A percentile compares a stretch with the other conserved stretches of the same genome.
Conservation (phyloP, 2,329 filamentous ascomycete species). For the Clarireedia sp. region DNA sequence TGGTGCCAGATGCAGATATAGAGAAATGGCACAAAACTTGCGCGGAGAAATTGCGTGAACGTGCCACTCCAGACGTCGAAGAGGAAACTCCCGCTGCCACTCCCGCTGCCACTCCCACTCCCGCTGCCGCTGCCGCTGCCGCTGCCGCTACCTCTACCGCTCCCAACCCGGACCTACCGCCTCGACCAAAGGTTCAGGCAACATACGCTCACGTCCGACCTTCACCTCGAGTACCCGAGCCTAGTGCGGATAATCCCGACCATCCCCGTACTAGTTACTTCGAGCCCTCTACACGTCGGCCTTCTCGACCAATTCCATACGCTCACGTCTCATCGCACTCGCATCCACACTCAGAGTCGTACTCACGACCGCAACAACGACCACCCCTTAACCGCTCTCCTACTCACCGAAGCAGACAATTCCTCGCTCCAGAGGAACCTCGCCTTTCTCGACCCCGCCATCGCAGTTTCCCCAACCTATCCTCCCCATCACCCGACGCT, state of each 20-base stretch:
- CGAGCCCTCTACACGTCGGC: slow-evolving; percentile 7
- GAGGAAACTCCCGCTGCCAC: slow-evolving; percentile 20
- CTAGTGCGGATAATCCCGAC: neutral
- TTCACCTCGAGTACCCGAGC: slow-evolving; percentile 4
- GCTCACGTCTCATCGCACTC: slow-evolving; percentile 16
- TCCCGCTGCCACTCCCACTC: too few species aligned
- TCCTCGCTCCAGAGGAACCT: slow-evolving; percentile 34
- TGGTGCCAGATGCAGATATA: slow-evolving; percentile 68
- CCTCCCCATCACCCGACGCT: slow-evolving; percentile 13
- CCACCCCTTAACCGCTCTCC: slow-evolving; percentile 26
- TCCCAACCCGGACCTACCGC: slow-evolving; percentile 18
- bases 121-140: too few species aligned
- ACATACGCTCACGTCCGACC: slow-evolving; percentile 24
- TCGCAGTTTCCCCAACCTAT: slow-evolving; percentile 25
- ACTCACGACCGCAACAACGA: slow-evolving; percentile 12
- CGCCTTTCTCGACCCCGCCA: slow-evolving; percentile 18
- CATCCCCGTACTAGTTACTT: slow-evolving; percentile 5
- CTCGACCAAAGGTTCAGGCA: slow-evolving; percentile 24
- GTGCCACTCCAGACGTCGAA: slow-evolving; percentile 35
- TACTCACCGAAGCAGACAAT: slow-evolving; percentile 31
- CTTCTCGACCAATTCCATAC: slow-evolving; percentile 16
- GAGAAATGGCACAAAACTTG: slow-evolving; percentile 79
- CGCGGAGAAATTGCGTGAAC: slow-evolving; percentile 58
- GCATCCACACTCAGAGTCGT: neutral
- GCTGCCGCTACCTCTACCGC: too few species aligned